These are phyloP conservation scores for Viola pubescens DNA, from an alignment of 441 rosid species.

Conservation along the genomic window DNA sequence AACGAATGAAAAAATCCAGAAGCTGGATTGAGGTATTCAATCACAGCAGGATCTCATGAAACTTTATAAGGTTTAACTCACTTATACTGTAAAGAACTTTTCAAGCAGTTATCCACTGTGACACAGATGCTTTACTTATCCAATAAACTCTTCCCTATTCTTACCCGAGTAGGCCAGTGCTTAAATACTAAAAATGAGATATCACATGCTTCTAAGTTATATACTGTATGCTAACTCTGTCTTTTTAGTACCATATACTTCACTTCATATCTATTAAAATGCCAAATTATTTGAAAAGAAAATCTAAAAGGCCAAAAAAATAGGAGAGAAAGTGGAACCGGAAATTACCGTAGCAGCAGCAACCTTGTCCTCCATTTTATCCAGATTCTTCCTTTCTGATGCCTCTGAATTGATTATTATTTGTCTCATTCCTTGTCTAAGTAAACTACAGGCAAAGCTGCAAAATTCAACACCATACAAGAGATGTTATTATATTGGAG, in stretches of 20 bases:
- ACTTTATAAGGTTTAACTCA: no score
- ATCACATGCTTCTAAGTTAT: not conserved
- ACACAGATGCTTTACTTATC: no score
- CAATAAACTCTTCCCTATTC: not conserved
- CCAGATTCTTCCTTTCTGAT: conserved; percentile 48
- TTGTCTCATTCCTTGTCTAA: conserved; percentile 91
- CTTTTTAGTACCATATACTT: no score
- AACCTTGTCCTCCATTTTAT: conserved; percentile 59
- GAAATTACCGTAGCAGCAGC: conserved; percentile 47
- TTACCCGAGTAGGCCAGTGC: not conserved
- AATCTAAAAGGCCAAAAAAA: conserved; percentile 1
- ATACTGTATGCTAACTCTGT: not conserved
- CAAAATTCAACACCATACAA: conserved; percentile 23
- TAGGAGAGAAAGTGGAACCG: conserved; percentile 1
- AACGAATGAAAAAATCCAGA: no score
- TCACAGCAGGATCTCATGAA: no score
- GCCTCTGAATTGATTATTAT: conserved; percentile 72
- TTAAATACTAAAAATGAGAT: no score
- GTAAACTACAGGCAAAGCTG: conserved; percentile 95
- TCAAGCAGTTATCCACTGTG: no score
- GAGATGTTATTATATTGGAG: conserved; percentile 21
- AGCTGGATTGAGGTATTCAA: no score
- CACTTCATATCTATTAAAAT: no score
- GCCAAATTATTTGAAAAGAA: not conserved
- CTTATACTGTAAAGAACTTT: no score